Conservation (phyloP, 768 basidiomycete species). For the Panaeolus papilionaceus region DNA sequence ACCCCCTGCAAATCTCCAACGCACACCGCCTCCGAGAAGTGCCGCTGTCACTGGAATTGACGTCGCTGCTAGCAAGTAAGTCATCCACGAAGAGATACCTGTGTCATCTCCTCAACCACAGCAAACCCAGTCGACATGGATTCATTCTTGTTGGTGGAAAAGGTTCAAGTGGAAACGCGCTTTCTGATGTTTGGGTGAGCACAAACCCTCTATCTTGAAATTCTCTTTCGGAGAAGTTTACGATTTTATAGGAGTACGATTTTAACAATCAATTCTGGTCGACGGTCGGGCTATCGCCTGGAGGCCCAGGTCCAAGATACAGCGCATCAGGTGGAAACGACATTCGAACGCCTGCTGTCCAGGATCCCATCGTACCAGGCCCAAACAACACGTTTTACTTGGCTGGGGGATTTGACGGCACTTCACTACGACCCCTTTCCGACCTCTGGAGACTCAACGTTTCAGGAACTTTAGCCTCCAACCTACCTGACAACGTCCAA, state of each 20-base stretch:
- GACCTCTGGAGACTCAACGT: slow-evolving; percentile 77
- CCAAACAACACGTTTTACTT: slow-evolving; percentile 80
- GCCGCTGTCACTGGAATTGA: slow-evolving; percentile 70
- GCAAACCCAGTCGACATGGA: slow-evolving; percentile 64
- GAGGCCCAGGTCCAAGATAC: slow-evolving; percentile 68
- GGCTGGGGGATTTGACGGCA: slow-evolving; percentile 70
- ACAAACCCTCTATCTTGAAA: neutral
- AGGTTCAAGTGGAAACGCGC: slow-evolving; percentile 54
- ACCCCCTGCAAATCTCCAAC: slow-evolving; percentile 53
- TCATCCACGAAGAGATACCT: slow-evolving; percentile 24
- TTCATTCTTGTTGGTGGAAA: slow-evolving; percentile 80
- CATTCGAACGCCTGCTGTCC: slow-evolving; percentile 47
- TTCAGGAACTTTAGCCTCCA: slow-evolving; percentile 75
- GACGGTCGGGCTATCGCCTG: slow-evolving; percentile 54
- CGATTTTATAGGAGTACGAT: slow-evolving; percentile 67
- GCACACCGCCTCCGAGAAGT: slow-evolving; percentile 65
- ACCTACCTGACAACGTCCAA: slow-evolving; percentile 53
- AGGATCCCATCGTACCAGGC: slow-evolving; percentile 50
- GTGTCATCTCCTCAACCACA: slow-evolving; percentile 22
- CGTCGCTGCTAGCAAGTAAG: slow-evolving; percentile 84
- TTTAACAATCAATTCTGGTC: slow-evolving; percentile 82
- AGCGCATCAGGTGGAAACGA: slow-evolving; percentile 81
- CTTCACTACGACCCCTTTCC: slow-evolving; percentile 51
- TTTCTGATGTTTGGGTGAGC: slow-evolving; percentile 80
- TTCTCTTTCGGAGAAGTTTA: neutral